Evolutionary conservation across 1,139 yeast species (phyloP).

Genomic region (Yamadazyma dushanensis): DNA sequence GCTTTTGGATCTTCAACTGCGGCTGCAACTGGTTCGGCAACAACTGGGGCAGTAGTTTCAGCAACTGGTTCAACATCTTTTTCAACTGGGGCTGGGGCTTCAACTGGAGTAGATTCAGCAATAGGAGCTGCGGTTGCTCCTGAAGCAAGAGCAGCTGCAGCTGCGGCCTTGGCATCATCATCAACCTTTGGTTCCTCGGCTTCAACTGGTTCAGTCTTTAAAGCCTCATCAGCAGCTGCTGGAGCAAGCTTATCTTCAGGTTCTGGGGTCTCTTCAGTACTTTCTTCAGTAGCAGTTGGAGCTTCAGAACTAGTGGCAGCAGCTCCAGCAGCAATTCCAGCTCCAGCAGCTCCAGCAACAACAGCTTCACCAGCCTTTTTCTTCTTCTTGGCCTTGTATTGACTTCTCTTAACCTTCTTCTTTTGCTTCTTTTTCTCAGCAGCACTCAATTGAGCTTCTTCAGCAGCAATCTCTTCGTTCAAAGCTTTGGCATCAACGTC

Average conservation of each 20-base stretch:
- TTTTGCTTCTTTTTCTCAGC: constrained; percentile 47
- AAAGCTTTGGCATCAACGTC: constrained; percentile 48
- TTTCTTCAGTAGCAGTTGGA: constrained; percentile 16
- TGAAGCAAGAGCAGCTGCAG: constrained; percentile 3
- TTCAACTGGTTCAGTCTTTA: constrained; percentile 7
- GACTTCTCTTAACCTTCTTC: constrained; percentile 49
- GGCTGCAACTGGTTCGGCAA: background rate
- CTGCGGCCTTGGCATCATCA: constrained; percentile 4
- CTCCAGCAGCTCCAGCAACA: constrained; percentile 23
- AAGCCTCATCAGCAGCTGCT: constrained; percentile 7
- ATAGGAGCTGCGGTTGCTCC: constrained; percentile 5
- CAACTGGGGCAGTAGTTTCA: constrained; percentile 1
- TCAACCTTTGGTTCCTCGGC: background rate
- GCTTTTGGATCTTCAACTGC: constrained; percentile 5
- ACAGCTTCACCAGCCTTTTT: constrained; percentile 41
- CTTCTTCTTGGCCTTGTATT: constrained; percentile 49
- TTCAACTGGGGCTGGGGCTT: constrained; percentile 5
- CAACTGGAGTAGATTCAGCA: constrained; percentile 5
- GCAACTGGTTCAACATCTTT: constrained; percentile 5
- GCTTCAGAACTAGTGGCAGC: constrained; percentile 23
- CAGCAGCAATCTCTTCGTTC: constrained; percentile 25
- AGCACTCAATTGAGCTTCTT: constrained; percentile 22
- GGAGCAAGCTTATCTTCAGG: constrained; percentile 10
- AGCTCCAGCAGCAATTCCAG: constrained; percentile 15
- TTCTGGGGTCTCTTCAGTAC: constrained; percentile 20